These are phyloP conservation scores for Picochlorum sp. DNA, from an alignment of 139 green algal genomes.

Conservation along the genomic window DNA sequence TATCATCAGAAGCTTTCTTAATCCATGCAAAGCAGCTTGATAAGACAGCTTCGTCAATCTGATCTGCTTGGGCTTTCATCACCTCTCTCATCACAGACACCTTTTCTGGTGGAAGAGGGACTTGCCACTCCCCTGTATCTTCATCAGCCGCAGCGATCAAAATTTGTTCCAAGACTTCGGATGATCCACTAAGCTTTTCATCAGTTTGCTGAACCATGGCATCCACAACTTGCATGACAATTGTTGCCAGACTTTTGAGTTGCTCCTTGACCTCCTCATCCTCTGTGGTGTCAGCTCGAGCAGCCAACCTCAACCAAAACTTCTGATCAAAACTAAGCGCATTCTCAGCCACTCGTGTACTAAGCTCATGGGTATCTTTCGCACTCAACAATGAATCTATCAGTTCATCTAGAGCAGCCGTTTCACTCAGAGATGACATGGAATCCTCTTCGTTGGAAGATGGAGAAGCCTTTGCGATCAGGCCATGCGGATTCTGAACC, in stretches of 20 bases:
- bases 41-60: constrained; percentile 66
- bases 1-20: constrained; percentile 67
- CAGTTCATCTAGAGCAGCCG: constrained; percentile 55
- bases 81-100: constrained; percentile 36
- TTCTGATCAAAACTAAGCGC: constrained; percentile 75
- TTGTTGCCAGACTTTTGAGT: constrained; percentile 28
- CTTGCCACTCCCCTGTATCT: constrained; percentile 70
- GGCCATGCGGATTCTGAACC: too few species aligned
- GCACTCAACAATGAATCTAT: constrained; percentile 64
- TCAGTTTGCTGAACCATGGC: constrained; percentile 64
- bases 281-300: constrained; percentile 55
- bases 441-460: background rate
- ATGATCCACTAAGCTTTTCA: constrained; percentile 56
- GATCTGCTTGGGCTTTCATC: constrained; percentile 7
- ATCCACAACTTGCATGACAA: constrained; percentile 79
- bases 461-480: background rate
- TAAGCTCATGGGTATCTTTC: constrained; percentile 58
- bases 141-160: constrained; percentile 69
- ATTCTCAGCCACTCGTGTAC: constrained; percentile 73
- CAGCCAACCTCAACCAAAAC: constrained; percentile 86
- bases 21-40: constrained; percentile 86
- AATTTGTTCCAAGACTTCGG: constrained; percentile 59
- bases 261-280: constrained; percentile 42
- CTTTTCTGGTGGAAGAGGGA: constrained; percentile 61
- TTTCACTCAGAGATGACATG: constrained; percentile 6